These are phyloP conservation scores for Coniochaeta sp. DNA, from an alignment of 2,329 filamentous ascomycete species.

Conservation along the genomic window DNA sequence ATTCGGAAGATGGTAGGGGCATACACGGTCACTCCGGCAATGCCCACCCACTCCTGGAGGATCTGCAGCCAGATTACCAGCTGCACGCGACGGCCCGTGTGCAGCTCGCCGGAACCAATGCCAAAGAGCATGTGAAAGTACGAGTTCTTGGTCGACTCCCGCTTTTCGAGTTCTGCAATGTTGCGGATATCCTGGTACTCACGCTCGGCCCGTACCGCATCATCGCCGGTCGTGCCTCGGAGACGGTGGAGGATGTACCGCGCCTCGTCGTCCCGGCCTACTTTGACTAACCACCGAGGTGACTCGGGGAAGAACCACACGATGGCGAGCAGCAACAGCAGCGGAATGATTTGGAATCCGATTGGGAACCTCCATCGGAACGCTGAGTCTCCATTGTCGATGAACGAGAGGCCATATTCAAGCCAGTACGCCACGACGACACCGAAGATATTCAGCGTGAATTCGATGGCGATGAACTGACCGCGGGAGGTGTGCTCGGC, in stretches of 20 bases:
- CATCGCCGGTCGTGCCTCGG: background rate
- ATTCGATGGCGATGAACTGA: constrained; percentile 46
- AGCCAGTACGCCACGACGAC: constrained; percentile 22
- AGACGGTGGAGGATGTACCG: constrained; percentile 23
- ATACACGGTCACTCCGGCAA: constrained; percentile 60
- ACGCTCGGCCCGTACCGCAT: constrained; percentile 26
- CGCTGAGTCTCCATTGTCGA: constrained; percentile 13
- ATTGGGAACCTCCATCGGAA: constrained; percentile 20
- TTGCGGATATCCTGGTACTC: constrained; percentile 64
- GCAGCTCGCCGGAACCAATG: constrained; percentile 55
- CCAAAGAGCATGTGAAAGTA: constrained; percentile 63
- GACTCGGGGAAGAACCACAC: constrained; percentile 20
- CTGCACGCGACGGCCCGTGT: constrained; percentile 60
- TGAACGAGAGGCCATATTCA: constrained; percentile 23
- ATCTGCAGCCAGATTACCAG: constrained; percentile 67
- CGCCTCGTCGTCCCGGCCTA: constrained; percentile 19
- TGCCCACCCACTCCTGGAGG: constrained; percentile 63
- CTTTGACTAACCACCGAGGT: constrained; percentile 19
- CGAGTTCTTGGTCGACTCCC: constrained; percentile 47
- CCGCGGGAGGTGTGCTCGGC: constrained; percentile 61
- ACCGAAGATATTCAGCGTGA: constrained; percentile 16
- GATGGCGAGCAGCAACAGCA: constrained; percentile 16
- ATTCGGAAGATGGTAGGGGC: constrained; percentile 55
- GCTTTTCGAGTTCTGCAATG: constrained; percentile 52
- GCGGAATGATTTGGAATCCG: constrained; percentile 23